Base-by-base conservation (phyloP, 495 filamentous ascomycete species). In the Pyrenula massariospora region DNA sequence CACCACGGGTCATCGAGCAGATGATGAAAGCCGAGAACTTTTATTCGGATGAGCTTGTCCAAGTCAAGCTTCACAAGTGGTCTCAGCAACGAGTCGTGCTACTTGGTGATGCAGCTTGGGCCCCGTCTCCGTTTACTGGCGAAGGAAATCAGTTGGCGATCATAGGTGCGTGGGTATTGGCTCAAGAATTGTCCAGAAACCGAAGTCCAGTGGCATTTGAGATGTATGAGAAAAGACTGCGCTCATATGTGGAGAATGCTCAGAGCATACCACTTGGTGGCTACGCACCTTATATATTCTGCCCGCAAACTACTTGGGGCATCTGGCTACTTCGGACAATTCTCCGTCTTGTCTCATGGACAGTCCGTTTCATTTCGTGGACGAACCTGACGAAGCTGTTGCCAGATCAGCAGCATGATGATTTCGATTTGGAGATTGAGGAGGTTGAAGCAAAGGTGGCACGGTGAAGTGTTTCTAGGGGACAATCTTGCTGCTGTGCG, bases 111-210 rank as follows among this genome's bases (percentile, higher is more conserved):
- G 56, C 59, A 48, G 61, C 61, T 25, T 62, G 53, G 42, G 50
- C 51, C 42, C 61, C 59, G 12, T 25, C 61, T 21, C 61, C 61
- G 25, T 57, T 63, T 24, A 61, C 61, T 19, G 61, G 61, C 49
- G 5, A 61, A 57, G 61, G 61, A 47, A 63, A 24, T 21, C 52
- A 60, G 52, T 25, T 63, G 59, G 61, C 59, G 2, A 63, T 63
- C 42, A 54, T 61, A 48, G 61, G 61, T 25, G 61, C 61, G 24
- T 63, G 49, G n/a, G 61, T 63, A 22, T 50, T 63, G 10, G 61
- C 59, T 47, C 48, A 47, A 22, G 53, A 63, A 54, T 15, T 63
- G 55, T 49, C 50, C 23, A 48, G 56, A 15, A 55, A 58, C 55
- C 42, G 52, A 19, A 52, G 19, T 54, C 59, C 49, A 22, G 56